Evolutionary conservation across 2,329 filamentous ascomycete species (phyloP), one percentile per base, ranked within the genome.

Genomic region (Cercospora berteroae): DNA sequence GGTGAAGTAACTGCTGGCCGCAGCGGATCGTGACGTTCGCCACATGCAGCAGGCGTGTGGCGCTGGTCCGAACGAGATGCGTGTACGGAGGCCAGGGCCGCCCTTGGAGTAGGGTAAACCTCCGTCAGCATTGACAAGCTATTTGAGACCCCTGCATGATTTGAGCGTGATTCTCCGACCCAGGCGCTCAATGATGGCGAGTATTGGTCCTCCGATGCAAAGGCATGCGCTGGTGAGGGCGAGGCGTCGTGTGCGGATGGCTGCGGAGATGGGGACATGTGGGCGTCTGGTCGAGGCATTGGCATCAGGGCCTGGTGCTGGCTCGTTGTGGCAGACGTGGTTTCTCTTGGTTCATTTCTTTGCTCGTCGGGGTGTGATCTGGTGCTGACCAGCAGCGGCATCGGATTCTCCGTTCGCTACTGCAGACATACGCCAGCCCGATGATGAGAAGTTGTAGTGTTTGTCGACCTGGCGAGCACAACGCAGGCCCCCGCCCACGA

Each of bases 211-310:
- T 42, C 44, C 65, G 33, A 42, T 63, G 71, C 29, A 68, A 66
- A 52, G 68, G 65, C 63, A 66, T 66, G 48, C 25, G 29, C 52
- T 25, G 52, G 13, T 16, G 52, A 29, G 25, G 52, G 25, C 20
- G 52, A 57, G 29, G 68, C 67, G 44, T 57, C 67, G 23, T 64
- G 65, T 25, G 68, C 71, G 60, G 72, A 70, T 60, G 68, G 63
- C 63, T 66, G 69, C 61, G 67, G 71, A 69, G 69, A 33, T 59
- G 61, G 69, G 64, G 64, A 62, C 61, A 64, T 23, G 29, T 67
- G 59, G 50, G 48, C 58, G 60, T 56, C 57, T 61, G 55, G 31
- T 27, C 25, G 25, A 29, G 10, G 52, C 52, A 57, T 57, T 23
- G 52, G 29, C 52, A 20, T 16, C 13, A 27, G 25, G 52, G 2